A percentile compares a stretch with the other conserved stretches of the same genome.
Conservation (phyloP, 1,284 basidiomycete species). For the Vanrija humicola region DNA sequence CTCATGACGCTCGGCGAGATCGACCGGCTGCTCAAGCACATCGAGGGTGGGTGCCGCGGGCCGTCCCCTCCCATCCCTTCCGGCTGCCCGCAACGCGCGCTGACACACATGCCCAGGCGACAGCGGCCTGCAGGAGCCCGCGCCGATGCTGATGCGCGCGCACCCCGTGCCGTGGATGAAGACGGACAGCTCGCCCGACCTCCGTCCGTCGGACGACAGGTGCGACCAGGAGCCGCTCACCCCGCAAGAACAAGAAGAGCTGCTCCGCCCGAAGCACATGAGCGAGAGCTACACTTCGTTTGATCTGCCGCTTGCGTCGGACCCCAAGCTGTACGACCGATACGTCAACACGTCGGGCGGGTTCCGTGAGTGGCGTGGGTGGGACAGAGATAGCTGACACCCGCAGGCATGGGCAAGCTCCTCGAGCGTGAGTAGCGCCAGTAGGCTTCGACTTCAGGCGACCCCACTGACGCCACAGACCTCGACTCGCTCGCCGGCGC, state of each 20-base stretch:
- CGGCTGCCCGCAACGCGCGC: not conserved
- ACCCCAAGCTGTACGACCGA: slow-evolving; percentile 37
- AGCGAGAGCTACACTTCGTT: slow-evolving; percentile 45
- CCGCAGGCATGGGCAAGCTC: slow-evolving; percentile 47
- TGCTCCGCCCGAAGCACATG: slow-evolving; percentile 43
- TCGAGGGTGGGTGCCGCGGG: slow-evolving; percentile 45
- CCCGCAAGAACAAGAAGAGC: slow-evolving; percentile 19
- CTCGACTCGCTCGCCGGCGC: slow-evolving; percentile 77
- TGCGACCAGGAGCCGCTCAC: slow-evolving; percentile 5
- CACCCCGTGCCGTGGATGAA: slow-evolving; percentile 41
- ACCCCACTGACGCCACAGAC: slow-evolving; percentile 55
- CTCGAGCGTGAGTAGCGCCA: slow-evolving; percentile 38
- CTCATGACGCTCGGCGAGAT: slow-evolving; percentile 40
- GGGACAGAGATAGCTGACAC: too few species aligned
- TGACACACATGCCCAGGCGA: not conserved
- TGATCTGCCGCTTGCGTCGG: slow-evolving; percentile 41
- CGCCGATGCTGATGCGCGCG: slow-evolving; percentile 42
- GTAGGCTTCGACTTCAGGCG: not conserved
- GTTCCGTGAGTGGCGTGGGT: slow-evolving; percentile 40
- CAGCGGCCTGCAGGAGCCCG: slow-evolving; percentile 22
- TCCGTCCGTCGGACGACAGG: not conserved
- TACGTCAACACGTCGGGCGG: slow-evolving; percentile 48
- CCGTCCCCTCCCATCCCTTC: too few species aligned
- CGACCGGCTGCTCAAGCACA: slow-evolving; percentile 41
- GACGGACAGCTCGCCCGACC: slow-evolving; percentile 14